Evolutionary conservation across 2,329 filamentous ascomycete species (phyloP), one percentile per base, ranked within the genome.

Genomic region (Rhynchosporium agropyri): DNA sequence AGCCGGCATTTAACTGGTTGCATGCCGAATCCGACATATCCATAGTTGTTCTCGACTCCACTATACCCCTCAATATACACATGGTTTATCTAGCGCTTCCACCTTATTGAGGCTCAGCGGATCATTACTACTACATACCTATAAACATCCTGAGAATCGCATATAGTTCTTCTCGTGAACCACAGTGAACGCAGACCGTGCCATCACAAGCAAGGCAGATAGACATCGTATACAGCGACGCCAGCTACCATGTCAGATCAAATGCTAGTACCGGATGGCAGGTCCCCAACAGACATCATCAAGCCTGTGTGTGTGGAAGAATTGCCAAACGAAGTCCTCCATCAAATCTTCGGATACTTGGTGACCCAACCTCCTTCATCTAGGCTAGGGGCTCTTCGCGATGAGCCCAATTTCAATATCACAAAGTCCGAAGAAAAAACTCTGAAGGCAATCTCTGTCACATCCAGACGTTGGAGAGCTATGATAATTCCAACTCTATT

Each of bases 281-380:
- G 10, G 26, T 13, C 20, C 3, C 28, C 20, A 28, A 36, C 36
- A 15, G 51, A 54, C 10, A 10, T 20, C 15, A 13, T 46, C 3
- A 33, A 55, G 38, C 38, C 60, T 31, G 57, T 57, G 8, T 62
- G 68, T 9, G 69, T 74, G 45, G 56, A 68, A 51, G 55, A 51
- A 50, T 79, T 90, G 26, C 88, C 87, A 2, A 84, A 83, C 65
- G 88, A 90, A 75, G 76, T 90, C 51, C 75, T 88, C 28, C 73
- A 81, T 58, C 78, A 83, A 3, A 81, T 89, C 67, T 78, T 89
- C 68, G 75, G 74, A n/a, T 81, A 80, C 69, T 77, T 89, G 53
- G 80, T 83, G 67, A 69, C 70, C 0, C 72, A 77, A 2, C 78
- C 83, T 9, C 81, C 82, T 12, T 84, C 85, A 0, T 74, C 79